phyloP scores from a whole-genome alignment of 2,329 filamentous ascomycete species.

The Teratosphaeria viscida region DNA sequence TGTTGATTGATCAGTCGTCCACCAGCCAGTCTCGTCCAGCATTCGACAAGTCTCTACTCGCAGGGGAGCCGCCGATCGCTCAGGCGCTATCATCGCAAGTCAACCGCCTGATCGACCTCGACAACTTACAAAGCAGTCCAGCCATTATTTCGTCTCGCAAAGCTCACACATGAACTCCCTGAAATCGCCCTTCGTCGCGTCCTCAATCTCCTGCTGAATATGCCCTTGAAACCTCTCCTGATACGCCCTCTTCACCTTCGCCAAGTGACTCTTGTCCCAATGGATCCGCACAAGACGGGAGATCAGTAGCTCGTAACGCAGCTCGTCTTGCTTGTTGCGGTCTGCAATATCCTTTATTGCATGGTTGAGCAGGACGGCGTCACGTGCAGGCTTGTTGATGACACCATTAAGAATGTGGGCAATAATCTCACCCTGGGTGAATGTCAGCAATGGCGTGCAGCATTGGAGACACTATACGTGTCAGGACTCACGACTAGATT shows the following conservation, averaged over 20 bases:
- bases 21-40: too few relatives aligned
- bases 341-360: slow-evolving; percentile 53
- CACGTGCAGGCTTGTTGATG: slow-evolving; percentile 88
- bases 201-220: slow-evolving; percentile 67
- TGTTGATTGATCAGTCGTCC: too few relatives aligned
- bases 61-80: too few relatives aligned
- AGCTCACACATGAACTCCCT: slow-evolving; percentile 26
- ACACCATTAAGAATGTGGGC: slow-evolving; percentile 93
- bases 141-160: slow-evolving; percentile 10
- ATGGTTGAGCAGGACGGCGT: slow-evolving; percentile 83
- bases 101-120: too few relatives aligned
- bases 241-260: slow-evolving; percentile 69
- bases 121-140: not conserved
- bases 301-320: slow-evolving; percentile 78
- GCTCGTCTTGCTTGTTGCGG: slow-evolving; percentile 29
- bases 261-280: slow-evolving; percentile 80
- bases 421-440: slow-evolving; percentile 71
- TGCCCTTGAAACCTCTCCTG: slow-evolving; percentile 63
- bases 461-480: not conserved
- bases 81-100: too few relatives aligned
- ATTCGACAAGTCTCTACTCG: too few relatives aligned
- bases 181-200: slow-evolving; percentile 63
- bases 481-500: slow-evolving; percentile 72
- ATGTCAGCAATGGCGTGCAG: not conserved
- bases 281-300: slow-evolving; percentile 80